Evolutionary conservation across 2,329 filamentous ascomycete species (phyloP), one percentile per base, ranked within the genome.

Genomic region (Fusarium tjaetaba): DNA sequence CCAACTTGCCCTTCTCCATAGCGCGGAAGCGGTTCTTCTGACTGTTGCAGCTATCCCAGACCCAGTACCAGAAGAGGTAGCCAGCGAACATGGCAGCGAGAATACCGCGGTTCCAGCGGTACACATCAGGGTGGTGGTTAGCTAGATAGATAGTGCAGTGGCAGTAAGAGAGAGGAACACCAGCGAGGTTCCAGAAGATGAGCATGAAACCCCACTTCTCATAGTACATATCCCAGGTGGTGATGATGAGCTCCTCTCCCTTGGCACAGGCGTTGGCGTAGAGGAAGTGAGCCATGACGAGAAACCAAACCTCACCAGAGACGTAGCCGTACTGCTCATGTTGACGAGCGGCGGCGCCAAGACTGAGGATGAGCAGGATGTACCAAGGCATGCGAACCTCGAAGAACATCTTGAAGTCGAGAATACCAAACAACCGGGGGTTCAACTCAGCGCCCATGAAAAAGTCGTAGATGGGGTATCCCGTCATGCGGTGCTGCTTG

Each of bases 201-300:
- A 97, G 89, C 95, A 97, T 97, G 86, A 97, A 97, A 59, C 95
- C 95, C 90, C 94, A 95, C 85, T 97, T 97, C 87, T 97, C 95
- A 78, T 94, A 96, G 86, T 97, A 97, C 92, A 97, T 97, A 79
- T 97, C 95, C 92, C 95, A 97, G 56, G 94, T 96, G 14, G 93
- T 93, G 67, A 94, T 89, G 82, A 97, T 97, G 80, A 94, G 89
- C 84, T 97, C 94, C 84, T 97, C 95, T 53, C 93, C 95, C 86
- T 97, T 97, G 76, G 92, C 91, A 85, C 95, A 97, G 60, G 95
- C 94, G 82, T 97, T 96, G 80, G 94, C 94, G 79, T 97, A 97
- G 51, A 97, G 88, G 84, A 93, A 97, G 84, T 97, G 94, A 2
- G 95, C 95, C 89, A 97, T 91, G 74, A 97, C 84, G 48, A 97